Conservation (phyloP, 164 flowering plant genomes). For the Malania oleifera region DNA sequence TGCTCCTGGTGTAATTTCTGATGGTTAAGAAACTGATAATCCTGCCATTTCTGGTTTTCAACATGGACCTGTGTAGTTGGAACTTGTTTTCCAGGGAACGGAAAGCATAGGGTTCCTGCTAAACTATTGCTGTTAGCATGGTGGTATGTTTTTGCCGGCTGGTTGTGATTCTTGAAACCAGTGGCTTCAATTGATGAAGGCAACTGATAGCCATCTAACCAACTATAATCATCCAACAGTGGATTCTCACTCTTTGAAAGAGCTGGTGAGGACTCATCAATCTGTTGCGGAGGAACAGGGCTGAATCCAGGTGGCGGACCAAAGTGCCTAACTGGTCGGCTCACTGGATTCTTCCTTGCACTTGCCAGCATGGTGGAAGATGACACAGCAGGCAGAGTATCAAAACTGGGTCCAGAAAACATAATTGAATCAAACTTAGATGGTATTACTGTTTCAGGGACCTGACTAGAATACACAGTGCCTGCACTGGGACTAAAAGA, state of each 20-base stretch:
- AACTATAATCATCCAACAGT: conserved; percentile 71
- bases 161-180: conserved; percentile 28
- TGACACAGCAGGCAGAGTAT: conserved; percentile 22
- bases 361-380: conserved; percentile 25
- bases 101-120: conserved; percentile 49
- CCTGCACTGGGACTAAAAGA: conserved; percentile 19
- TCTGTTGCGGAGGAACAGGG: conserved; percentile 42
- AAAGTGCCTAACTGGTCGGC: conserved; percentile 74
- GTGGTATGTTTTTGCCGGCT: conserved; percentile 18
- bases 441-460: conserved; percentile 38
- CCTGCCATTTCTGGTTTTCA: conserved; percentile 51
- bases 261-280: conserved; percentile 28
- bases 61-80: conserved; percentile 36
- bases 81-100: conserved; percentile 84
- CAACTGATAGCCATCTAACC: conserved; percentile 82
- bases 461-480: conserved; percentile 22
- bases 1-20: conserved; percentile 37
- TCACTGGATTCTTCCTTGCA: conserved; percentile 58
- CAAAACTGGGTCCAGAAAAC: conserved; percentile 30
- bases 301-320: conserved; percentile 97
- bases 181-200: conserved; percentile 32
- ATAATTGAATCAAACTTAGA: conserved; percentile 36
- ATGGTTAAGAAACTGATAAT: conserved; percentile 39
- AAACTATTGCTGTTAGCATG: conserved; percentile 31
- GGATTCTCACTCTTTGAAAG: conserved; percentile 34